These are phyloP conservation scores for Suhomyces bolitotheri DNA, from an alignment of 1,139 yeast species.

Conservation along the genomic window DNA sequence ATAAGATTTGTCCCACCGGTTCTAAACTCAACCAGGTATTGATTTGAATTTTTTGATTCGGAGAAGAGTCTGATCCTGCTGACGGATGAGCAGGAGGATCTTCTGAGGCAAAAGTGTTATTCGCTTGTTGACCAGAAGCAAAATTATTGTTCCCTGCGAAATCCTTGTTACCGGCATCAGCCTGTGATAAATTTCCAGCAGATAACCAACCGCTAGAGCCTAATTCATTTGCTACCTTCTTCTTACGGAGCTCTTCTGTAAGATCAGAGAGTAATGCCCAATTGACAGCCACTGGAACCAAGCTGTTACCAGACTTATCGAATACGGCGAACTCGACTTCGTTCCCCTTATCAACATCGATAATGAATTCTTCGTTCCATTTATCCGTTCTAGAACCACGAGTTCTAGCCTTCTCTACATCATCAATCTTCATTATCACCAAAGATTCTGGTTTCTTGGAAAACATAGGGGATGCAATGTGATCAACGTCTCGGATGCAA, in stretches of 20 bases:
- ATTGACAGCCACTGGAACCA: slow-evolving; percentile 87
- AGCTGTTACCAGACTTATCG: slow-evolving; percentile 67
- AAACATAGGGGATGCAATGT: slow-evolving; percentile 78
- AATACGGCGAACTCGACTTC: slow-evolving; percentile 87
- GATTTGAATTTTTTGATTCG: slow-evolving; percentile 38
- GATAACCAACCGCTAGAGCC: slow-evolving; percentile 85
- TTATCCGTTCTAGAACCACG: slow-evolving; percentile 73
- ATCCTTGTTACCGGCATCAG: slow-evolving; percentile 15
- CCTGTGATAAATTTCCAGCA: slow-evolving; percentile 55
- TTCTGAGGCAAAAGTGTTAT: slow-evolving; percentile 1
- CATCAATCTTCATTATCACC: slow-evolving; percentile 81
- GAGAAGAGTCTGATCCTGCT: slow-evolving; percentile 8
- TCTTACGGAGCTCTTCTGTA: slow-evolving; percentile 90
- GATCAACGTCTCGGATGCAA: slow-evolving; percentile 87
- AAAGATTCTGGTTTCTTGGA: slow-evolving; percentile 79
- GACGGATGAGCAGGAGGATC: slow-evolving; percentile 6
- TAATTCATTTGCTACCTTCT: slow-evolving; percentile 75
- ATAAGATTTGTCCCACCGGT: slow-evolving; percentile 86
- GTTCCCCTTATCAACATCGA: slow-evolving; percentile 85
- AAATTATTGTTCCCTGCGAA: neutral
- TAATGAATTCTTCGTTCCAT: slow-evolving; percentile 81
- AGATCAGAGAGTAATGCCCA: slow-evolving; percentile 91
- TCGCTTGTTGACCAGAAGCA: neutral
- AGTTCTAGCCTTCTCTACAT: slow-evolving; percentile 76
- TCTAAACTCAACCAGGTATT: slow-evolving; percentile 92